These are phyloP conservation scores for Penicillium paxilli DNA, from an alignment of 495 filamentous ascomycete species.

Conservation along the genomic window DNA sequence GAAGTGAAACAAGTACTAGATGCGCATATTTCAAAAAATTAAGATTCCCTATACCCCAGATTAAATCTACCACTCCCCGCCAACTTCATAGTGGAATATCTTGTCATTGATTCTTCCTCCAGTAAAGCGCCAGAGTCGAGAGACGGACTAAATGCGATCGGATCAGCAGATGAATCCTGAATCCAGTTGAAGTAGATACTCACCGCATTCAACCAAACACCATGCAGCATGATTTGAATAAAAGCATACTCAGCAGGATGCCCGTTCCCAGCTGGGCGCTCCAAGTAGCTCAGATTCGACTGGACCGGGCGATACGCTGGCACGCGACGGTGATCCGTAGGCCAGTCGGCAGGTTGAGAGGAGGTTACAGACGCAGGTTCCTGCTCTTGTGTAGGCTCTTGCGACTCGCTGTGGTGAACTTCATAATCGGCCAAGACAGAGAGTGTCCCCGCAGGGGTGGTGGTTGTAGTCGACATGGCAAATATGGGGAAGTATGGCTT, in stretches of 20 bases:
- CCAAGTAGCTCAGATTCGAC: conserved; percentile 35
- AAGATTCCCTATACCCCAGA: no score
- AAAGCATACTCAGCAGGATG: conserved; percentile 43
- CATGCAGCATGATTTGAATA: conserved; percentile 52
- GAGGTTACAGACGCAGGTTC: not conserved
- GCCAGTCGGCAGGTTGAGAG: conserved; percentile 37
- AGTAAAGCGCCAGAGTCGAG: conserved; percentile 44
- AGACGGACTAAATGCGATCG: conserved; percentile 30
- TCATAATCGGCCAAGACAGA: conserved; percentile 50
- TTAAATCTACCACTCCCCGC: conserved; percentile 46
- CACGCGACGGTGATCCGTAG: conserved; percentile 45
- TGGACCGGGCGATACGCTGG: conserved; percentile 52
- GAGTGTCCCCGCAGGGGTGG: conserved; percentile 25
- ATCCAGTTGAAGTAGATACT: conserved; percentile 16
- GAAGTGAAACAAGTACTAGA: no score
- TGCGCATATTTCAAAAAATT: no score
- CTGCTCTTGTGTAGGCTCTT: conserved; percentile 1
- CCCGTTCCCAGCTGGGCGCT: conserved; percentile 42
- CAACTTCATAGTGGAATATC: conserved; percentile 48
- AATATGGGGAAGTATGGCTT: no score
- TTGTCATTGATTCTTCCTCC: conserved; percentile 43
- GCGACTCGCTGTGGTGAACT: conserved; percentile 37
- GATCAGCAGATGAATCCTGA: not conserved
- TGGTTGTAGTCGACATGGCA: conserved; percentile 42
- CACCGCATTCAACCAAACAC: conserved; percentile 53